Evolutionary conservation across 139 green algal species (phyloP).

Genomic region (Tetraselmis striata): DNA sequence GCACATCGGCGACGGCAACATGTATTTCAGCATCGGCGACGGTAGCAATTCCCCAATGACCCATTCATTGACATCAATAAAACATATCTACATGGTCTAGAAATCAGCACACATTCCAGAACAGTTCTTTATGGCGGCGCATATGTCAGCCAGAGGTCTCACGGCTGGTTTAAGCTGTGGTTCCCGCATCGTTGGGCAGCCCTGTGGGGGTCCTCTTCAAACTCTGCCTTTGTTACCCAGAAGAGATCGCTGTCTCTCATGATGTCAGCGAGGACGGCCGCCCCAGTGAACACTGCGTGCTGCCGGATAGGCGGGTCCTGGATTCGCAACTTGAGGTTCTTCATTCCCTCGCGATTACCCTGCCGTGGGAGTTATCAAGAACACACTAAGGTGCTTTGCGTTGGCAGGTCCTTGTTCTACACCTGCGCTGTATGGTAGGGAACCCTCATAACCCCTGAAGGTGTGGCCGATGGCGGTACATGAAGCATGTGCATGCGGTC

Average conservation of each 20-base stretch:
- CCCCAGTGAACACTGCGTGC: constrained; percentile 74
- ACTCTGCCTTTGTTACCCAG: constrained; percentile 66
- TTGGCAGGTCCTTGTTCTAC: too few relatives aligned
- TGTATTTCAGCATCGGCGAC: too few relatives aligned
- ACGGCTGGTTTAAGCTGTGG: too few relatives aligned
- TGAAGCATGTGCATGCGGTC: constrained; percentile 20
- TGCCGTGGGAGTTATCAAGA: constrained; percentile 6
- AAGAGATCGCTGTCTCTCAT: constrained; percentile 69
- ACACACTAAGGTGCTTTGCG: neutral
- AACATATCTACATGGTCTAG: too few relatives aligned
- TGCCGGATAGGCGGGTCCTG: constrained; percentile 60
- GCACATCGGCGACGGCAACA: too few relatives aligned
- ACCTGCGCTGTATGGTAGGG: too few relatives aligned
- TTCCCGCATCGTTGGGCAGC: constrained; percentile 41
- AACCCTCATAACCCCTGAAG: neutral
- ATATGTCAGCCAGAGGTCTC: too few relatives aligned
- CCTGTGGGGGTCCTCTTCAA: constrained; percentile 46
- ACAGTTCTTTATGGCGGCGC: too few relatives aligned
- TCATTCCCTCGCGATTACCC: constrained; percentile 33
- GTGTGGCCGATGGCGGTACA: neutral
- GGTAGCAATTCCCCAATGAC: too few relatives aligned
- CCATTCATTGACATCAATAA: too few relatives aligned
- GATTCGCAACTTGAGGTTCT: constrained; percentile 59
- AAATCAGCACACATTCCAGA: too few relatives aligned
- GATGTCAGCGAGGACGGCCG: constrained; percentile 70